Evolutionary conservation across 2,329 filamentous ascomycete genomes (phyloP), one percentile per base, ranked within the genome.

Genomic region (Anisogramma anomala): DNA sequence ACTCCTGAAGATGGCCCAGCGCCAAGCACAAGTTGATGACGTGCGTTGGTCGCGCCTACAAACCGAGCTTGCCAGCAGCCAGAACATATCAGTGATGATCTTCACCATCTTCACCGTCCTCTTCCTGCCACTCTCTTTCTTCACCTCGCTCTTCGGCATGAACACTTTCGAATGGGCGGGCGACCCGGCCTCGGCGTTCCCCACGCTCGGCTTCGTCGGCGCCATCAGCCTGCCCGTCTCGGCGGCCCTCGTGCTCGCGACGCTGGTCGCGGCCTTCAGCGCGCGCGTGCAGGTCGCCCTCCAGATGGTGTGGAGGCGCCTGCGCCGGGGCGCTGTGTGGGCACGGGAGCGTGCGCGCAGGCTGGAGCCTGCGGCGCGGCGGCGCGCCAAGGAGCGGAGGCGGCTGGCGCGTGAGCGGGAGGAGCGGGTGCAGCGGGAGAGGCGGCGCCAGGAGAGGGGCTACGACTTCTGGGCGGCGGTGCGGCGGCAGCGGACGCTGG

Each of bases 11-110:
- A 77, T 81, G 66, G 75, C 77, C 30, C 76, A 80, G 52, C 73
- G 77, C 13, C 75, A 80, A 50, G 75, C 76, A 0, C 77, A 80
- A 51, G 74, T 81, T 2, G 75, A 79, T 50, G 77, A 81, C 53
- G 74, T 78, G 7, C 70, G 74, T 18, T 69, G 77, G 55, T 76
- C 74, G 18, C 64, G 77, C 2, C 61, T 77, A 41, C 73, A 80
- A 49, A 74, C 76, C 1, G 74, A 80, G 48, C 67, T 79, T 0
- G 75, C 77, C 0, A 73, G 71, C 43, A 68, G 70, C 7, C 76
- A 79, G 55, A 77, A 73, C 41, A 64, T 74, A 18, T 74, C 74
- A 13, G 69, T 80, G 43, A 76, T 79, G 70, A 76, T 80, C 47
- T 79, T 81, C 55, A 80, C 75, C 7, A 75, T 66, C 0, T 74